These are phyloP conservation scores for Cercospora sp. DNA, from an alignment of 2,329 filamentous ascomycete genomes.

Conservation along the genomic window DNA sequence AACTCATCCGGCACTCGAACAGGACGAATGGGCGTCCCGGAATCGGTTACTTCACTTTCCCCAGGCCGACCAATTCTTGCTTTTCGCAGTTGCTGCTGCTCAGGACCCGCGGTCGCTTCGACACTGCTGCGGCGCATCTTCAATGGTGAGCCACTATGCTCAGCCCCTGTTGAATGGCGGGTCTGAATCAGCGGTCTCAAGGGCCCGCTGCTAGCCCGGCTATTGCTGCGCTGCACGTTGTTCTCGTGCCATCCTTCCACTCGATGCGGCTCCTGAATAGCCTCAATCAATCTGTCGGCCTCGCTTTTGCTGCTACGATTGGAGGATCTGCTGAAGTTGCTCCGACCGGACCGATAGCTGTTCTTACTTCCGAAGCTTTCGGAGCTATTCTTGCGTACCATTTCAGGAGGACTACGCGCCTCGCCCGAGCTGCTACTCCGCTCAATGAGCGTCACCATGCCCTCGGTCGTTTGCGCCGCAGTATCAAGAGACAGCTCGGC, in stretches of 20 bases:
- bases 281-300: constrained; percentile 70
- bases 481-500: constrained; percentile 14
- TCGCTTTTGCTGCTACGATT: constrained; percentile 56
- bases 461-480: constrained; percentile 30
- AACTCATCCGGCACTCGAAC: constrained; percentile 50
- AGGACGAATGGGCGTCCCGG: constrained; percentile 47
- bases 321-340: constrained; percentile 35
- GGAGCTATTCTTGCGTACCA: constrained; percentile 41
- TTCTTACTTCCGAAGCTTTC: constrained; percentile 54
- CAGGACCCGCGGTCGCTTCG: constrained; percentile 21
- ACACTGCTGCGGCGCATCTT: constrained; percentile 27
- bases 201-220: constrained; percentile 22
- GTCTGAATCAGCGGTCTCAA: constrained; percentile 31
- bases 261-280: constrained; percentile 61
- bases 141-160: constrained; percentile 14
- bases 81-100: constrained; percentile 36
- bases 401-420: constrained; percentile 12
- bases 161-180: constrained; percentile 25
- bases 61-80: constrained; percentile 50
- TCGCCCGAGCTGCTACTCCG: constrained; percentile 39
- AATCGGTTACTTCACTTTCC: constrained; percentile 43
- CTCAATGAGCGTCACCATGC: constrained; percentile 65
- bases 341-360: constrained; percentile 45
- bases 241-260: constrained; percentile 35
- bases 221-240: constrained; percentile 22